phyloP scores from a whole-genome alignment of 148 eudicot species.

The Chenopodium suecicum region DNA sequence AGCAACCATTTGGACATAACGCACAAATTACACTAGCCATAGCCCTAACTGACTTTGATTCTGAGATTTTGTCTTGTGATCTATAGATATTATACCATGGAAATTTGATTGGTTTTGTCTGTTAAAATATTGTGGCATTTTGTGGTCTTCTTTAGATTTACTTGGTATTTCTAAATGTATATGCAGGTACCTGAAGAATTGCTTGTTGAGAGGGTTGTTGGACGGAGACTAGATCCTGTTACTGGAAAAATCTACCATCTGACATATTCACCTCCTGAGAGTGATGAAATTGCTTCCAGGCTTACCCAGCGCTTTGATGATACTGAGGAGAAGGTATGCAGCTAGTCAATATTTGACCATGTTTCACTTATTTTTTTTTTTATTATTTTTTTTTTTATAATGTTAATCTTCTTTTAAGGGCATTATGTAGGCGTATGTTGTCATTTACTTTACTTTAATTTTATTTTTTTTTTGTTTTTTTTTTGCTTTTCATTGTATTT shows the following conservation, averaged over 20 bases:
- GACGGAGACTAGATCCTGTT: conserved; percentile 94
- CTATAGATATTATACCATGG: not conserved
- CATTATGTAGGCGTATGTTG: not conserved
- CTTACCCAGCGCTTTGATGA: conserved; percentile 98
- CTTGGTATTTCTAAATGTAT: conserved; percentile 8
- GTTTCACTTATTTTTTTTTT: not conserved
- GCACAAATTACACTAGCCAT: not conserved
- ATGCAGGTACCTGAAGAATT: conserved; percentile 77
- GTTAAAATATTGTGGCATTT: not conserved
- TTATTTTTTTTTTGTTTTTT: not conserved
- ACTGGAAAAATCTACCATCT: conserved; percentile 94
- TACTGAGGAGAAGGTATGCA: conserved; percentile 79
- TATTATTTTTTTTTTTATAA: not conserved
- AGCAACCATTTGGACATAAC: not conserved
- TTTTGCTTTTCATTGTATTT: not conserved
- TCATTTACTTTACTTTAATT: not conserved
- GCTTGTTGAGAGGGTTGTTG: conserved; percentile 97
- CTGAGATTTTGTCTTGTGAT: not conserved
- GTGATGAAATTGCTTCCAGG: conserved; percentile 88
- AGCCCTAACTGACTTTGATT: not conserved
- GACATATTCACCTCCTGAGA: conserved; percentile 94
- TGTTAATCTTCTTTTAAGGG: not conserved
- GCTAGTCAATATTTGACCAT: not conserved
- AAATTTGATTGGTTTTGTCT: not conserved
- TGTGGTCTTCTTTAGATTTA: not conserved